Conservation (phyloP, 768 basidiomycete species). For the Trametes gibbosa region DNA sequence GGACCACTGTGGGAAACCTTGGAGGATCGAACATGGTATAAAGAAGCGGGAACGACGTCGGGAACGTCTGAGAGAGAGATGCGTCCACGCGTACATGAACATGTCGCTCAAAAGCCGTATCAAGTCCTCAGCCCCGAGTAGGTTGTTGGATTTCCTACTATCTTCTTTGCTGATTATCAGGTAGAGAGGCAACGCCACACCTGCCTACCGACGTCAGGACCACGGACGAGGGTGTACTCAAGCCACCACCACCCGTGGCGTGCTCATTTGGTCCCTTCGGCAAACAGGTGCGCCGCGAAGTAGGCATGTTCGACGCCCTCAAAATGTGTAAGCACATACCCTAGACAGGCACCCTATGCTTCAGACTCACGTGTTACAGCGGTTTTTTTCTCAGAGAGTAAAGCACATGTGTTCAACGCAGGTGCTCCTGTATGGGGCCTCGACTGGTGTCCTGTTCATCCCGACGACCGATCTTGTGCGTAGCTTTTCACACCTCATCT, state of each 20-base stretch:
- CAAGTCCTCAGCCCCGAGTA: slow-evolving; percentile 18
- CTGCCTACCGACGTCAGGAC: slow-evolving; percentile 52
- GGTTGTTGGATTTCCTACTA: background rate
- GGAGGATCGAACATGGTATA: slow-evolving; percentile 79
- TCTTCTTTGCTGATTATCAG: background rate
- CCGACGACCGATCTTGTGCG: slow-evolving; percentile 53
- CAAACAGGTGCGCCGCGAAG: slow-evolving; percentile 45
- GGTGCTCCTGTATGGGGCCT: slow-evolving; percentile 90
- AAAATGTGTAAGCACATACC: slow-evolving; percentile 51
- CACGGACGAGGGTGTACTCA: slow-evolving; percentile 49
- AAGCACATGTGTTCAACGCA: slow-evolving; percentile 74
- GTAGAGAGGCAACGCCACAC: slow-evolving; percentile 56
- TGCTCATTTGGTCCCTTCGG: slow-evolving; percentile 70
- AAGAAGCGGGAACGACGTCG: slow-evolving; percentile 45
- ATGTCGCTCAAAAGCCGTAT: slow-evolving; percentile 28
- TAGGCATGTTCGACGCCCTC: slow-evolving; percentile 55
- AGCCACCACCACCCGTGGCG: slow-evolving; percentile 50
- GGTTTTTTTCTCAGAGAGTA: slow-evolving; percentile 53
- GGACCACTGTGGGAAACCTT: slow-evolving; percentile 78
- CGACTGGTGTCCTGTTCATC: slow-evolving; percentile 89
- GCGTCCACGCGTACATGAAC: slow-evolving; percentile 57
- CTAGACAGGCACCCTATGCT: background rate
- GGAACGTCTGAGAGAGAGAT: slow-evolving; percentile 43
- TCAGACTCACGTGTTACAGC: slow-evolving; percentile 40
- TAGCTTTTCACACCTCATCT: background rate